Percentiles rank a stretch among this genome's conserved stretches.
Evolutionary conservation across 2,329 filamentous ascomycete species (phyloP).

Genomic region (Nannizziopsis barbatae): DNA sequence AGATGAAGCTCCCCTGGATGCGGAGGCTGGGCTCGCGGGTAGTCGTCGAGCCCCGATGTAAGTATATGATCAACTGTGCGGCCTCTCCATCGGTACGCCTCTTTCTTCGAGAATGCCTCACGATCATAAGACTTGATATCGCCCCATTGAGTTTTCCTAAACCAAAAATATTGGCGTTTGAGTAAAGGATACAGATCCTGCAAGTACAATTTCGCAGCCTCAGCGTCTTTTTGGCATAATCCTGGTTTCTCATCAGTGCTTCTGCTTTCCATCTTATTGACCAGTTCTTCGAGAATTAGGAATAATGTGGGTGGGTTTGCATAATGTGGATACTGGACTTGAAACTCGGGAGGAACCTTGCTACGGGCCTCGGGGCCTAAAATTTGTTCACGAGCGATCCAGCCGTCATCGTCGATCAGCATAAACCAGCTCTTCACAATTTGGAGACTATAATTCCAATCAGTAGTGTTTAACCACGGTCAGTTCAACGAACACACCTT

Average conservation of each 20-base stretch:
- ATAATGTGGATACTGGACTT: conserved; percentile 91
- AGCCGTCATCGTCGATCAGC: conserved; percentile 91
- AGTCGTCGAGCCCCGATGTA: conserved; percentile 91
- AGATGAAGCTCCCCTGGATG: conserved; percentile 93
- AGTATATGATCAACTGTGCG: conserved; percentile 77
- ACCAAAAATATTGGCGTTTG: conserved; percentile 87
- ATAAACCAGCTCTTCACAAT: conserved; percentile 94
- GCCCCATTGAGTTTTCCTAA: conserved; percentile 79
- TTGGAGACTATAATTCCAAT: conserved; percentile 44
- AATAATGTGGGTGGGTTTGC: conserved; percentile 94
- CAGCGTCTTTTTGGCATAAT: conserved; percentile 55
- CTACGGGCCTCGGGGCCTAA: conserved; percentile 81
- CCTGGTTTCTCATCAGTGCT: conserved; percentile 41
- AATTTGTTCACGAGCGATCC: conserved; percentile 95
- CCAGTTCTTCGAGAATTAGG: conserved; percentile 72
- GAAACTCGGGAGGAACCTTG: conserved; percentile 89
- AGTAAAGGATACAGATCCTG: conserved; percentile 73
- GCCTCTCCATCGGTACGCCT: conserved; percentile 91
- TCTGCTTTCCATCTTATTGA: conserved; percentile 56
- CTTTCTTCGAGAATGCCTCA: conserved; percentile 74
- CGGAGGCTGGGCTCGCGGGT: conserved; percentile 83
- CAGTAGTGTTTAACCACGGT: conserved; percentile 11
- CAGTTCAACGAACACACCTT: conserved; percentile 35
- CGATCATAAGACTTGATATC: conserved; percentile 88
- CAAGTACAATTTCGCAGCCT: conserved; percentile 60